These are phyloP conservation scores for Fraxinus baroniana DNA, from an alignment of 305 asterid species.

Conservation along the genomic window DNA sequence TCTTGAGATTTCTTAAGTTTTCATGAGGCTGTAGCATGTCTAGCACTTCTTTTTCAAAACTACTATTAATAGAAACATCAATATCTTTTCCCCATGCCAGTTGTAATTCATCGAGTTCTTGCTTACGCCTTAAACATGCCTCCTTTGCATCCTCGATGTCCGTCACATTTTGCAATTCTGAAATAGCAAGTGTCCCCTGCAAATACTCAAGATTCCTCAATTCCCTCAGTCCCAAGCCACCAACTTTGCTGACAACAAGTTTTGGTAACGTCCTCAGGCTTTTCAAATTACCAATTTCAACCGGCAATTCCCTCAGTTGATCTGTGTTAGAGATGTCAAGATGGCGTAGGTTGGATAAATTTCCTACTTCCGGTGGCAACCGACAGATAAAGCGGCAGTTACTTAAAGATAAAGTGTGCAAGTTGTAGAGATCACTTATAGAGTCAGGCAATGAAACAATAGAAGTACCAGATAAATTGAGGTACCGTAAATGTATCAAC, in stretches of 20 bases:
- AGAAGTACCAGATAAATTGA: conserved; percentile 55
- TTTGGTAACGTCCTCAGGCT: conserved; percentile 54
- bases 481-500: conserved; percentile 60
- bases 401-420: conserved; percentile 52
- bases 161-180: conserved; percentile 48
- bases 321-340: conserved; percentile 62
- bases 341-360: conserved; percentile 55
- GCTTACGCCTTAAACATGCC: conserved; percentile 34
- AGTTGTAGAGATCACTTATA: conserved; percentile 43
- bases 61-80: not conserved
- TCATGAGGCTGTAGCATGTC: conserved; percentile 25
- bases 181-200: conserved; percentile 46
- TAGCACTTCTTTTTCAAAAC: conserved; percentile 18
- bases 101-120: conserved; percentile 29
- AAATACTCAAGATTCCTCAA: conserved; percentile 41
- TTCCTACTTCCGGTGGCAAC: conserved; percentile 51
- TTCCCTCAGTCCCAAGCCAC: conserved; percentile 50
- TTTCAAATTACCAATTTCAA: conserved; percentile 46
- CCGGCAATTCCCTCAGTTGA: conserved; percentile 55
- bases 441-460: conserved; percentile 42
- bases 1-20: conserved; percentile 22
- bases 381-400: conserved; percentile 48
- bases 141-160: conserved; percentile 47
- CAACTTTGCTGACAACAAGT: conserved; percentile 47
- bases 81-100: conserved; percentile 19